These are phyloP conservation scores for Rhizopogon rudus DNA, from an alignment of 768 basidiomycete genomes.

Conservation along the genomic window DNA sequence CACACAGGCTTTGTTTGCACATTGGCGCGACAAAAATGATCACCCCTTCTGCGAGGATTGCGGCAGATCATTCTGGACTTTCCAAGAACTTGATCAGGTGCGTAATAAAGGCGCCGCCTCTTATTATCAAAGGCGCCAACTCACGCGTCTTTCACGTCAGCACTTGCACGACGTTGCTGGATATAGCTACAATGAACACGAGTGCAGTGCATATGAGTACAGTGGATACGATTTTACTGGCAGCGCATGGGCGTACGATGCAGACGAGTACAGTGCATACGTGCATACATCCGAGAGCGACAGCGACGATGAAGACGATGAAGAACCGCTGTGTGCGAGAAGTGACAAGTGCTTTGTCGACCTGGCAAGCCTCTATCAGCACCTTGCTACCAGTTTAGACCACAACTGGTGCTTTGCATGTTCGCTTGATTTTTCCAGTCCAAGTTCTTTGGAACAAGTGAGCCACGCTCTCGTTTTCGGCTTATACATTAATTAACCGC, in stretches of 20 bases:
- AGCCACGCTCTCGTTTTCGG: constrained; percentile 18
- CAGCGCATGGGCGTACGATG: too few relatives aligned
- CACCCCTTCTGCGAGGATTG: constrained; percentile 17
- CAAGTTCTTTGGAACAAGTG: constrained; percentile 19
- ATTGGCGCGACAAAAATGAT: constrained; percentile 14
- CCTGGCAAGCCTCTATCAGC: constrained; percentile 11
- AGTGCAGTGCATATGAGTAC: neutral
- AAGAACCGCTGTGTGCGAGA: constrained; percentile 13
- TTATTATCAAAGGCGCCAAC: too few relatives aligned
- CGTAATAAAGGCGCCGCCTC: too few relatives aligned
- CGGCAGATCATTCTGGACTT: constrained; percentile 11
- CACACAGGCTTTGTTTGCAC: constrained; percentile 12
- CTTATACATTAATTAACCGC: neutral
- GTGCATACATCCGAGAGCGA: neutral
- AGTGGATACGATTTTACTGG: neutral
- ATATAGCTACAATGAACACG: too few relatives aligned
- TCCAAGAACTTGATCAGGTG: constrained; percentile 10
- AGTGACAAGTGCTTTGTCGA: constrained; percentile 21
- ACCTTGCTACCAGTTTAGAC: constrained; percentile 13
- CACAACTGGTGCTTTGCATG: constrained; percentile 34
- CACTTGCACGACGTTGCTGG: neutral
- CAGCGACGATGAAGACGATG: constrained; percentile 5
- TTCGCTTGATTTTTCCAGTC: constrained; percentile 22
- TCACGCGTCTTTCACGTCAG: neutral
- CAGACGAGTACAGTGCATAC: too few relatives aligned